Base-by-base conservation (phyloP, 345 rosid genomes). In the Aquilaria sinensis region DNA sequence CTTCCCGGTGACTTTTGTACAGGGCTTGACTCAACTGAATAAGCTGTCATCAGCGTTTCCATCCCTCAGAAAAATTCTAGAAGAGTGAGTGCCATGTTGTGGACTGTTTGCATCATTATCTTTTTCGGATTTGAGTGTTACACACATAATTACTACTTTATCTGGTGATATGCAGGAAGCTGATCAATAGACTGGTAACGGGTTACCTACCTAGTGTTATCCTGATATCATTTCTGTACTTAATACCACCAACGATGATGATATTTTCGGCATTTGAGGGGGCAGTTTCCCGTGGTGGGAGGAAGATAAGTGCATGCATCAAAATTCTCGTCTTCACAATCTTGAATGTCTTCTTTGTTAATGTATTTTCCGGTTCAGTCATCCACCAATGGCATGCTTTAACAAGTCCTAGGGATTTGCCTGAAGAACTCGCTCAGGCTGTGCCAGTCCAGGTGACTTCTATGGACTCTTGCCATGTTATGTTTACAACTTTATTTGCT, bases 131-230 rank as follows among this genome's bases (percentile, higher is more conserved):
- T 23, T 37, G 43, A 37, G 7, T 37, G 43, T 37, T 37, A 37
- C 43, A 37, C 43, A 37, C 43, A 37, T 37, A 37, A 37, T 37
- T 37, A 37, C 43, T 57, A 58, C 31, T 54, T 51, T 31, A 37
- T 46, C 13, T 64, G 45, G 60, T 53, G 66, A 5, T 66, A 4
- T 70, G 79, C 85, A 89, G 92, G 75, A 69, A 43, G 65, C 71
- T 60, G 43, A 66, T 94, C 64, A 74, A 12, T 51, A 85, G 64
- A 74, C 58, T 94, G 75, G 72, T 94, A 57, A 88, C 97, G 50
- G 99, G 99, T 57, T 94, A 94, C 77, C 78, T 94, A 70, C 99
- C 99, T 54, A 90, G 99, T 81, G 99, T 94, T 72, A 71, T 88
- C 57, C 64, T 94, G 75, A 75, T 85, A 62, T 57, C 83, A 15